Base-by-base conservation (phyloP, 2,329 filamentous ascomycete genomes). In the Xylaria sp. region DNA sequence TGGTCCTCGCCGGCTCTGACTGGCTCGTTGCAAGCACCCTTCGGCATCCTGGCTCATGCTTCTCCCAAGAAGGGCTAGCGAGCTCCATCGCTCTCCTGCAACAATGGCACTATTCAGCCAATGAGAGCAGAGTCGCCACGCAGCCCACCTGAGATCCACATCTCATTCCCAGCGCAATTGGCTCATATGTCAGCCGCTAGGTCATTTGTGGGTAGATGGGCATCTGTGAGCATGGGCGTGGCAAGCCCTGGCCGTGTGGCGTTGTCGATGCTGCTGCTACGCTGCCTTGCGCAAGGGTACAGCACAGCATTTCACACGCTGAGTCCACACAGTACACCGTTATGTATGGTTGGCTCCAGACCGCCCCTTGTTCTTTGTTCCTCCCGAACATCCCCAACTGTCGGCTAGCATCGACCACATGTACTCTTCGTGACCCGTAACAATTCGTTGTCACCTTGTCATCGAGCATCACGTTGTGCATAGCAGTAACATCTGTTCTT, bases 161-260 rank as follows among this genome's bases (percentile, higher is more conserved):
- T 31, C 11, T 6, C n/a, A 28, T 20, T 38, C 11, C 7, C 3
- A 10, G 31, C 15, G 11, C 63, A 38, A 71, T 72, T 72, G 70
- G 70, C n/a, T 6, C 42, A 15, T 15, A n/a, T 40, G 31, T 20
- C 63, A 68, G 61, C 59, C 68, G 70, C 70, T 68, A 72, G 68
- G 64, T 68, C 70, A 68, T 66, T 62, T 48, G 46, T 65, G 68
- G 61, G 36, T 33, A 53, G 53, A 51, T 67, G 61, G 64, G 42
- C n/a, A 20, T 56, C 33, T 56, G 31, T 3, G 23, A 33, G n/a
- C 49, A 53, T 54, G 60, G 64, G 66, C 69, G 67, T 68, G 62
- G 63, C 65, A 66, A 67, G 62, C 68, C 70, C 59, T 66, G 65
- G 40, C 65, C 56, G 59, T 68, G 70, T 72, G 70, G 68, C 70